phyloP scores from a whole-genome alignment of 2,329 filamentous ascomycete genomes.

The Monilinia vaccinii-corymbosi region DNA sequence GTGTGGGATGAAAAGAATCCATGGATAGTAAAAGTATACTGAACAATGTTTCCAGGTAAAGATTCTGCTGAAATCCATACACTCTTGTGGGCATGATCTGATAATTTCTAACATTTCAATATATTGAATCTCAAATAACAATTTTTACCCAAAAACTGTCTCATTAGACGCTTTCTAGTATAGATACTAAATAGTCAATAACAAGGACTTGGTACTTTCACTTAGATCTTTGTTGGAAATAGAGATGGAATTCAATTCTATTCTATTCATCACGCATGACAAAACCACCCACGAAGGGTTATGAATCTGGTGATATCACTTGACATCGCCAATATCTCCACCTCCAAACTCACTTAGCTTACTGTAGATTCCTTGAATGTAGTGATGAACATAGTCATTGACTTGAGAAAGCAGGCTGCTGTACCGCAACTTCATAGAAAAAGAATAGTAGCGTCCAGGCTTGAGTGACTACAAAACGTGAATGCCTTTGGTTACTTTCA shows the following conservation, averaged over 20 bases:
- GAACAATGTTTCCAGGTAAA: too few relatives aligned
- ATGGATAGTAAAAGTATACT: too few relatives aligned
- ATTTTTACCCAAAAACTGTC: too few relatives aligned
- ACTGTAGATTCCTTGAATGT: not conserved
- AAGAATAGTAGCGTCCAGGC: not conserved
- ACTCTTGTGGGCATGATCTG: not conserved
- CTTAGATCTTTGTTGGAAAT: not conserved
- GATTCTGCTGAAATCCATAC: accelerated
- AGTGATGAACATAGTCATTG: not conserved
- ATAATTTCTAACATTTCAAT: too few relatives aligned
- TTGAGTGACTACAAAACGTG: not conserved
- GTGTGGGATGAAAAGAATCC: too few relatives aligned
- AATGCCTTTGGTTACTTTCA: not conserved
- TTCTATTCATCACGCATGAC: too few relatives aligned
- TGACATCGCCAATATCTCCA: not conserved
- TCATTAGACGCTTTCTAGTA: too few relatives aligned
- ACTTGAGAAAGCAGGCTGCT: not conserved
- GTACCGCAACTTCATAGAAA: not conserved
- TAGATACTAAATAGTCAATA: too few relatives aligned
- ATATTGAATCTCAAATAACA: too few relatives aligned
- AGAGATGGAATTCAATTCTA: too few relatives aligned
- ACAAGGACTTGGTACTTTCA: not conserved
- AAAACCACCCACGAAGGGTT: too few relatives aligned
- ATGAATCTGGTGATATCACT: too few relatives aligned
- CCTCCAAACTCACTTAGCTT: not conserved